These are phyloP conservation scores for Agrocybe pediades DNA, from an alignment of 768 basidiomycete genomes.

Conservation along the genomic window DNA sequence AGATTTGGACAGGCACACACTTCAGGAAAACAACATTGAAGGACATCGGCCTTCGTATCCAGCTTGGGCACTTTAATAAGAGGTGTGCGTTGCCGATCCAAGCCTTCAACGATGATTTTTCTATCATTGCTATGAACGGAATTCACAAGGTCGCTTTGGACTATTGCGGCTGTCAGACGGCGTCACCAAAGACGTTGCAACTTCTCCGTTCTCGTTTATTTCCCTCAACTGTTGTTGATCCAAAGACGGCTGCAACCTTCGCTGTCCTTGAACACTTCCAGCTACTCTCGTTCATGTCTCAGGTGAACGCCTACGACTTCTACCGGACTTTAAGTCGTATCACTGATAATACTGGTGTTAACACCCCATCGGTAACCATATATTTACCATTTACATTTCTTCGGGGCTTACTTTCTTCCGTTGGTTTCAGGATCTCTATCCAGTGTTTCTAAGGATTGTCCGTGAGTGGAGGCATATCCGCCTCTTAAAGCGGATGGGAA, in stretches of 20 bases:
- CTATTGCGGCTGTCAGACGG: slow-evolving; percentile 30
- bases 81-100: slow-evolving; percentile 21
- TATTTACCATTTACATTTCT: neutral
- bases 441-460: slow-evolving; percentile 13
- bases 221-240: slow-evolving; percentile 24
- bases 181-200: slow-evolving; percentile 20
- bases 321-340: slow-evolving; percentile 22
- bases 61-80: slow-evolving; percentile 17
- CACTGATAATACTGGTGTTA: slow-evolving; percentile 25
- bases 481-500: slow-evolving; percentile 17
- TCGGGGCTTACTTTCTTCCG: neutral
- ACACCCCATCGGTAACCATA: slow-evolving; percentile 11
- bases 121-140: slow-evolving; percentile 25
- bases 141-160: slow-evolving; percentile 29
- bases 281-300: slow-evolving; percentile 29
- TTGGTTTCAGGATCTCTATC: slow-evolving; percentile 18
- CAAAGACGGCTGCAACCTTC: slow-evolving; percentile 29
- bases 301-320: slow-evolving; percentile 27
- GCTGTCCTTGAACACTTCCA: slow-evolving; percentile 24
- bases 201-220: slow-evolving; percentile 27
- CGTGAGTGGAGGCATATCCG: slow-evolving; percentile 18
- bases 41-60: slow-evolving; percentile 21
- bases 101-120: slow-evolving; percentile 21
- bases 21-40: slow-evolving; percentile 11
- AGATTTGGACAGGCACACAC: neutral